Base-by-base conservation (phyloP, 176 grass and related monocot genomes). In the Carex myosuroides region DNA sequence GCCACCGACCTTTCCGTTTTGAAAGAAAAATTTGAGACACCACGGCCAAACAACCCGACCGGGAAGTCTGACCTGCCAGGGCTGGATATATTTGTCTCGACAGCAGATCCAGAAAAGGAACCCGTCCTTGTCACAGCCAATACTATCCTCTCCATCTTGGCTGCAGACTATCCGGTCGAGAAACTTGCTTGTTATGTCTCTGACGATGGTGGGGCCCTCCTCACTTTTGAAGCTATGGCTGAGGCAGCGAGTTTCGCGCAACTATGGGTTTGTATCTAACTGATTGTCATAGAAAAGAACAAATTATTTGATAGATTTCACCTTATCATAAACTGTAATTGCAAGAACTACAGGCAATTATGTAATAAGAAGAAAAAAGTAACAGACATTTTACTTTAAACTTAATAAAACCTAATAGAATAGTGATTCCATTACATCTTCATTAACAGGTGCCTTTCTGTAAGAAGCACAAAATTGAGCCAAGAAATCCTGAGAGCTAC, bases 221-320 rank as follows among this genome's bases (percentile, higher is more conserved):
- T 98, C 53, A 98, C 96, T 26, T 98, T 98, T 1, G 96, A 98
- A 65, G 96, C 96, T 8, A 98, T 98, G 96, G 96, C 96, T 37
- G 96, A 98, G 85, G 96, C 96, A 3, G 96, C 96, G 1, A 98
- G 93, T 83, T 98, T 98, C 39, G 96, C 96, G 18, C 79, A 93
- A 50, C 35, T 93, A 7, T 98, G 96, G 96, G 91, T 83, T 83
- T 83, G 81, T 83, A 29, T 12, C 60, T 52, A 66, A 66, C 26
- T 55, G 26, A 54, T 83, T 68, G 24, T 18, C 17, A n/a, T 69
- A 53, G 6, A 68, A 52, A 66, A 44, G 6, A 81, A 64, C 18
- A 81, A 42, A 81, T 42, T 61, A 62, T 42, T 55, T 26, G 33
- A 39, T 44, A 24, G 0, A 64, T 62, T 69, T 83, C 22, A 83